phyloP scores from a whole-genome alignment of 768 basidiomycete genomes.

The Suillus occidentalis region DNA sequence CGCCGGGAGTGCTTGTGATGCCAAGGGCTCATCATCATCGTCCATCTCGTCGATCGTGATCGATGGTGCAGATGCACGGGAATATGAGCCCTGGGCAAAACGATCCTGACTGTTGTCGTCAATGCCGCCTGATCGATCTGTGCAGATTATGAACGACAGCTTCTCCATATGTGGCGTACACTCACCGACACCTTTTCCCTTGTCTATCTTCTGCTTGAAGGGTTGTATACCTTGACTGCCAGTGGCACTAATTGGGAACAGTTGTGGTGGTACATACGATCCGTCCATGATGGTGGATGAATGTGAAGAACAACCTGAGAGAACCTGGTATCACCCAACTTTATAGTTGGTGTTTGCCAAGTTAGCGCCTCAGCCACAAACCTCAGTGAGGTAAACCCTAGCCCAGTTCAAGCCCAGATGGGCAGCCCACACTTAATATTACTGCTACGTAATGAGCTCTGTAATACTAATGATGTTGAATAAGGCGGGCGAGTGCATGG shows the following conservation, averaged over 20 bases:
- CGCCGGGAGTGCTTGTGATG: background rate
- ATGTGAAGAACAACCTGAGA: background rate
- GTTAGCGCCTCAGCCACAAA: background rate
- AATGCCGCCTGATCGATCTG: background rate
- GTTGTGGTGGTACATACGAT: background rate
- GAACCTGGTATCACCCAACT: background rate
- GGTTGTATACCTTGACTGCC: background rate
- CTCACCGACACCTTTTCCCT: slow-evolving; percentile 4
- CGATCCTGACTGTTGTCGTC: background rate
- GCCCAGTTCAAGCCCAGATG: background rate
- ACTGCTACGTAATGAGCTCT: background rate
- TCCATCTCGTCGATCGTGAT: background rate
- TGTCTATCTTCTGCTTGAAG: background rate
- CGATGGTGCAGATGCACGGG: background rate
- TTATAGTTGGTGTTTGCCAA: background rate
- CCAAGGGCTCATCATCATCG: slow-evolving; percentile 5
- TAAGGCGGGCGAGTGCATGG: background rate
- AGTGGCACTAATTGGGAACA: background rate
- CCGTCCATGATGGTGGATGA: background rate
- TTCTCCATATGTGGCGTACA: background rate
- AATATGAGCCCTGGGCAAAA: slow-evolving; percentile 6
- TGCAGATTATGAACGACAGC: background rate
- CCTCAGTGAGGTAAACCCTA: background rate
- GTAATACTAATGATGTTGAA: background rate
- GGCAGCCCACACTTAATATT: background rate